phyloP scores from a whole-genome alignment of 768 basidiomycete species.

The Cubamyces lactineus region DNA sequence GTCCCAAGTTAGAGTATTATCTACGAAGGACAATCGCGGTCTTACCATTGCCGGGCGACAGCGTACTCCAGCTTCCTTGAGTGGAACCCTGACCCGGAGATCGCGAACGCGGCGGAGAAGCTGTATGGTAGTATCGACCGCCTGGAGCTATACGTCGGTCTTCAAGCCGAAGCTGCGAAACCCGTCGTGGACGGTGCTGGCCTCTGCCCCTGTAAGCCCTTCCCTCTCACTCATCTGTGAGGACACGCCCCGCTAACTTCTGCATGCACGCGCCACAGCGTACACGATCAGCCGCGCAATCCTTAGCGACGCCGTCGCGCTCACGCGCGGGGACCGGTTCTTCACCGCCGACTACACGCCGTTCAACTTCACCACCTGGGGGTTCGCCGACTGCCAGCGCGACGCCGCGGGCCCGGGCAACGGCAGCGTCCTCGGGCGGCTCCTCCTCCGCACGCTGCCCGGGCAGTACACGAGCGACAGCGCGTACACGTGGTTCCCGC shows the following conservation, averaged over 20 bases:
- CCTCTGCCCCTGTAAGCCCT: slow-evolving; percentile 70
- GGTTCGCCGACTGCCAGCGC: slow-evolving; percentile 81
- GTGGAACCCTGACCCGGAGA: slow-evolving; percentile 76
- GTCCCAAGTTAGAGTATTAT: slow-evolving; percentile 21
- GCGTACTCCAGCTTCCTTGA: slow-evolving; percentile 74
- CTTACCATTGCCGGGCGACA: slow-evolving; percentile 30
- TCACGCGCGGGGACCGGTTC: slow-evolving; percentile 84
- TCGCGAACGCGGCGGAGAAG: slow-evolving; percentile 73
- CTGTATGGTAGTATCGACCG: slow-evolving; percentile 77
- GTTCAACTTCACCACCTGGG: slow-evolving; percentile 81
- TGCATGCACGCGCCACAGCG: no score
- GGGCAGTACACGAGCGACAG: slow-evolving; percentile 69
- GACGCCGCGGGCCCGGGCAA: slow-evolving; percentile 72
- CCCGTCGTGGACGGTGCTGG: slow-evolving; percentile 78
- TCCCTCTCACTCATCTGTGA: neutral
- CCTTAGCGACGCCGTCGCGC: slow-evolving; percentile 82
- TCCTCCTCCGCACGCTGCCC: slow-evolving; percentile 76
- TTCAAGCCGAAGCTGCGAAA: slow-evolving; percentile 80
- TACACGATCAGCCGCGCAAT: slow-evolving; percentile 88
- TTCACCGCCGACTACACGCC: slow-evolving; percentile 84
- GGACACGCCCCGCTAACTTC: neutral
- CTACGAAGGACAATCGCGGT: no score
- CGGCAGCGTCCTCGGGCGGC: slow-evolving; percentile 73
- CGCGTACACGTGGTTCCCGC: slow-evolving; percentile 85
- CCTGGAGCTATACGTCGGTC: slow-evolving; percentile 80